These are phyloP conservation scores for Apiotrichum veenhuisii DNA, from an alignment of 1,284 basidiomycete genomes.

Conservation along the genomic window DNA sequence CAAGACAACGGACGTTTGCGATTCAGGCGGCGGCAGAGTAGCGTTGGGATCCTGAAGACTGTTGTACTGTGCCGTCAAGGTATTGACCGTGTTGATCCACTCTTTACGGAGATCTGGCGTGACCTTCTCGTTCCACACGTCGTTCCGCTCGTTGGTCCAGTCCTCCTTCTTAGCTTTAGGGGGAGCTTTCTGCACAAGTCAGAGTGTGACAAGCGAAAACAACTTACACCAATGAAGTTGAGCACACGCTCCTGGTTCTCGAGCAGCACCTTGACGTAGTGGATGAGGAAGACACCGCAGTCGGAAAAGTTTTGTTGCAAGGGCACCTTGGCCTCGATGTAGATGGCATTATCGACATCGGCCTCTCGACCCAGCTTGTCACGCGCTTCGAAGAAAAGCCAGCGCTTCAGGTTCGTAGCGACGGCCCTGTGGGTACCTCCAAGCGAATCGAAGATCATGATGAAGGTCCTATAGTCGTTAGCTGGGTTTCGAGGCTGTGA, in stretches of 20 bases:
- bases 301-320: conserved; percentile 54
- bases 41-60: not conserved
- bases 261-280: conserved; percentile 47
- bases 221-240: conserved; percentile 39
- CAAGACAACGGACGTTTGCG: not conserved
- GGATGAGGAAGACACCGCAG: conserved; percentile 53
- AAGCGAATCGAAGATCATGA: conserved; percentile 86
- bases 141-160: conserved; percentile 19
- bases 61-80: not conserved
- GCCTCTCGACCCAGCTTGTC: conserved; percentile 61
- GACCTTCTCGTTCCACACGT: not conserved
- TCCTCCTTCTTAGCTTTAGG: conserved; percentile 10
- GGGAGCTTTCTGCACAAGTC: conserved; percentile 21
- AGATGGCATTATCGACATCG: conserved; percentile 49
- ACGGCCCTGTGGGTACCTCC: conserved; percentile 65
- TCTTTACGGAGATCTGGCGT: not conserved
- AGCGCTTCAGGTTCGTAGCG: conserved; percentile 60
- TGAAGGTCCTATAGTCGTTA: conserved; percentile 60
- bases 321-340: conserved; percentile 44
- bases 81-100: not conserved
- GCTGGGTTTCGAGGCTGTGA: not conserved
- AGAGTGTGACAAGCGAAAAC: not conserved
- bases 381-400: conserved; percentile 72
- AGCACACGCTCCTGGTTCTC: conserved; percentile 31
- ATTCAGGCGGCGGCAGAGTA: not conserved